A percentile compares a stretch with the other conserved stretches of the same genome.
phyloP scores from a whole-genome alignment of 2,329 filamentous ascomycete genomes.

The Cladophialophora immunda region DNA sequence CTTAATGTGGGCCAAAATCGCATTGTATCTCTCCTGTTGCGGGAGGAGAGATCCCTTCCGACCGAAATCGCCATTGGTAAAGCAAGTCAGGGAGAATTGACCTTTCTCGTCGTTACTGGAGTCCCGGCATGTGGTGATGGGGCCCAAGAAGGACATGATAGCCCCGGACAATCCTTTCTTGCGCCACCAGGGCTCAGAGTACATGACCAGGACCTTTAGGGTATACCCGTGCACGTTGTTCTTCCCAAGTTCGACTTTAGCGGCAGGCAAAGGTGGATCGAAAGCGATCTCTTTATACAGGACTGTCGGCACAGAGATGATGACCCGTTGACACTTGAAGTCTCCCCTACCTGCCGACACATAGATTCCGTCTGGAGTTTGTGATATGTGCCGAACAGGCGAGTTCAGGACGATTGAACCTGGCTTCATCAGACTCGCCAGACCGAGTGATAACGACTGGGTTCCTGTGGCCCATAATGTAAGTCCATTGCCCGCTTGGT shows the following conservation, averaged over 20 bases:
- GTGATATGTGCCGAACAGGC: slow-evolving; percentile 46
- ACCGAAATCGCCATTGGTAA: slow-evolving; percentile 34
- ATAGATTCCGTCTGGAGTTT: slow-evolving; percentile 40
- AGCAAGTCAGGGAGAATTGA: slow-evolving; percentile 48
- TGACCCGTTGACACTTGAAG: slow-evolving; percentile 55
- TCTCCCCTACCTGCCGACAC: slow-evolving; percentile 31
- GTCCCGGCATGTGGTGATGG: slow-evolving; percentile 58
- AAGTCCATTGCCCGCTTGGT: neutral
- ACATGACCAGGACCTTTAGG: slow-evolving; percentile 60
- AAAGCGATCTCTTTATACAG: slow-evolving; percentile 58
- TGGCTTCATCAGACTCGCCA: slow-evolving; percentile 48
- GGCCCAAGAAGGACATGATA: slow-evolving; percentile 58
- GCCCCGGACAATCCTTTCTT: slow-evolving; percentile 46
- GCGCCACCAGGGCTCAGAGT: slow-evolving; percentile 57
- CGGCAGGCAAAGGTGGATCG: slow-evolving; percentile 54
- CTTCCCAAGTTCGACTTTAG: slow-evolving; percentile 49
- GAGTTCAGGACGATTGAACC: slow-evolving; percentile 42
- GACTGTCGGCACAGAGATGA: slow-evolving; percentile 60
- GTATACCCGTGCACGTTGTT: slow-evolving; percentile 57
- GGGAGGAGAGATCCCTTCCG: slow-evolving; percentile 30
- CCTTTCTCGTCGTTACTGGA: slow-evolving; percentile 46
- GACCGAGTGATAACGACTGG: slow-evolving; percentile 51
- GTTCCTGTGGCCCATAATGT: slow-evolving; percentile 48
- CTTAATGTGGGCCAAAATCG: slow-evolving; percentile 33
- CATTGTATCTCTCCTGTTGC: slow-evolving; percentile 28